Base-by-base conservation (phyloP, 768 basidiomycete species). In the Cyclocybe aegerita region DNA sequence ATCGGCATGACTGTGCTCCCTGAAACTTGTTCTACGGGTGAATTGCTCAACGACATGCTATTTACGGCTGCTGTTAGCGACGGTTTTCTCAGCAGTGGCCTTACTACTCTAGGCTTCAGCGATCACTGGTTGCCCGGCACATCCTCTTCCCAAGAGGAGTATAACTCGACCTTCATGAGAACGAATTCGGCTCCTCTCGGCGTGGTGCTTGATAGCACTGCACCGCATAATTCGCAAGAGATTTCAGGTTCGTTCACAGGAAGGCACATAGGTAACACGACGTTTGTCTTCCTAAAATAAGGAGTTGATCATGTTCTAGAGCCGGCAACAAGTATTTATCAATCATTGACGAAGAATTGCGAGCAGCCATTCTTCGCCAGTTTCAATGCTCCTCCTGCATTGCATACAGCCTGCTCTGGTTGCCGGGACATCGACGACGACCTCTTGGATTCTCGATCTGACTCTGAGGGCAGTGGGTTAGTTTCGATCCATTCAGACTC, bases 61-160 rank as follows among this genome's bases (percentile, higher is more conserved):
- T 38, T 44, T 36, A 49, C 47, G 52, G 44, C 51, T 46, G 41
- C 40, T 37, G 41, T 37, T 39, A 48, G 34, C 35, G 36, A 39
- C 34, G 32, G 36, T 12, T 14, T 35, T 34, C 10, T 8, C n/a
- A 15, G 23, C 11, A 32, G 33, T 16, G 17, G 10, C 39, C 4
- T 17, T 16, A 4, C 7, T 14, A 5, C 31, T 35, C 4, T 39
- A 37, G 6, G 34, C 38, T 12, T 23, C 16, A 38, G 47, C 16
- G 40, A 49, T 54, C 54, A 53, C 49, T 51, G 54, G 62, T 63
- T 60, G 59, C 46, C 39, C 43, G 58, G 58, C 55, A 42, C 43
- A 12, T 15, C 39, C 36, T 29, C 45, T 57, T 59, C 60, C 50
- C 56, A 58, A 44, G 54, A 50, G 52, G 56, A 59, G 49, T 45